phyloP scores from a whole-genome alignment of 352 stramenopile species.

The Achlya hypogyna region DNA sequence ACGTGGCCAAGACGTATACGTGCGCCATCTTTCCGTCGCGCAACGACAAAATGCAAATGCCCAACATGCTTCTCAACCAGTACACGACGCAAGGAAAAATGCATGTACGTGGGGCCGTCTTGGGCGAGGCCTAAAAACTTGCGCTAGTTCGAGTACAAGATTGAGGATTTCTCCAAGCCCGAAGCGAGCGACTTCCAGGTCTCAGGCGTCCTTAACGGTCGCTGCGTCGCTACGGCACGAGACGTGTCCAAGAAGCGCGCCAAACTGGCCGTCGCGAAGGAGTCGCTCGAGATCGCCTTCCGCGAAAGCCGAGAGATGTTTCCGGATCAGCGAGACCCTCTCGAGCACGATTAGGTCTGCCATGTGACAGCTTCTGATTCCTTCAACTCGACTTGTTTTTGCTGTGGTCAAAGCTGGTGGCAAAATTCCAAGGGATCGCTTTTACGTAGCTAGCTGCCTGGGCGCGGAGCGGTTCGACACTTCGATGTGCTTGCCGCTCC shows the following conservation, averaged over 20 bases:
- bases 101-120: constrained; percentile 6
- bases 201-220: constrained; percentile 11
- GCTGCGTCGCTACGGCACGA: constrained; percentile 4
- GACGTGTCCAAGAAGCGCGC: constrained; percentile 13
- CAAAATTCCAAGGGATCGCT: no score
- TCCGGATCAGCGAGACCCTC: constrained; percentile 3
- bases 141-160: constrained; percentile 11
- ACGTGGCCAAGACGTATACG: background rate
- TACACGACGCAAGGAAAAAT: constrained; percentile 13
- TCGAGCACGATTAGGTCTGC: background rate
- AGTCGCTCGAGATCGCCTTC: background rate
- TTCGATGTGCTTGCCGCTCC: no score
- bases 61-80: constrained; percentile 16
- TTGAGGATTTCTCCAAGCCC: constrained; percentile 1
- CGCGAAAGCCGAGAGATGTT: constrained; percentile 15
- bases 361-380: background rate
- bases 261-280: constrained; percentile 8
- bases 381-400: no score
- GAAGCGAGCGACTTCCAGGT: background rate
- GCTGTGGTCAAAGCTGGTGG: no score
- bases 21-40: constrained; percentile 10
- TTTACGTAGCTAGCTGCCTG: no score
- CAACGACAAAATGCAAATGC: background rate
- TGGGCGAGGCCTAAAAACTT: no score
- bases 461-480: no score